Evolutionary conservation across 768 basidiomycete genomes (phyloP).

Genomic region (Hericium rajendrae): DNA sequence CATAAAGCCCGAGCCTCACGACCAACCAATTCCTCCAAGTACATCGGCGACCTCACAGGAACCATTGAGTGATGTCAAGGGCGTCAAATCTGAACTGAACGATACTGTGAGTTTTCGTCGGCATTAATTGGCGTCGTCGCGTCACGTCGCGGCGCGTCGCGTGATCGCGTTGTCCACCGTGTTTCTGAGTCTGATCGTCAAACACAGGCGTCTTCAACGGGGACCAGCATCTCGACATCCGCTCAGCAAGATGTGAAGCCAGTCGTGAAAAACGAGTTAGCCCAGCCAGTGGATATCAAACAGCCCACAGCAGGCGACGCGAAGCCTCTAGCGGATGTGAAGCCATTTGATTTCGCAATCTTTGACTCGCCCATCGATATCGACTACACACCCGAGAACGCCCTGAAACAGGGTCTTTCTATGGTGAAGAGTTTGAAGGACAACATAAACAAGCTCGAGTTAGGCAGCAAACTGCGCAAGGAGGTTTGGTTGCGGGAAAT

Average conservation of each 20-base stretch:
- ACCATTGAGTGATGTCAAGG: too few species aligned
- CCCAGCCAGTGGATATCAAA: neutral
- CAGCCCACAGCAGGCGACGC: neutral
- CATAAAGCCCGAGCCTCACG: conserved; percentile 26
- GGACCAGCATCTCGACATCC: too few species aligned
- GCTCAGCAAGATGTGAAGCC: too few species aligned
- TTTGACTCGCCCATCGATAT: conserved; percentile 35
- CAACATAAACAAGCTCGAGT: conserved; percentile 31
- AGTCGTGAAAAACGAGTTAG: too few species aligned
- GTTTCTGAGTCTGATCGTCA: too few species aligned
- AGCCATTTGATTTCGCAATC: conserved; percentile 23
- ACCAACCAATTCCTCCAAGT: conserved; percentile 11
- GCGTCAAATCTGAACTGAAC: too few species aligned
- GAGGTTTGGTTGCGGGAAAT: conserved; percentile 53
- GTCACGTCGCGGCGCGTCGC: conserved; percentile 4
- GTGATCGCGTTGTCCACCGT: too few species aligned
- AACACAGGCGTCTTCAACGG: too few species aligned
- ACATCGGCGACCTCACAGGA: too few species aligned
- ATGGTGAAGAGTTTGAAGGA: conserved; percentile 44
- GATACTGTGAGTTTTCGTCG: neutral
- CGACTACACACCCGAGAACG: conserved; percentile 36
- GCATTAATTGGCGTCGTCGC: neutral
- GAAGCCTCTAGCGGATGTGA: neutral
- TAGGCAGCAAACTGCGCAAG: conserved; percentile 46
- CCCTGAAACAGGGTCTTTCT: conserved; percentile 38